phyloP scores from a whole-genome alignment of 441 rosid species.

The Populus trichocarpa region DNA sequence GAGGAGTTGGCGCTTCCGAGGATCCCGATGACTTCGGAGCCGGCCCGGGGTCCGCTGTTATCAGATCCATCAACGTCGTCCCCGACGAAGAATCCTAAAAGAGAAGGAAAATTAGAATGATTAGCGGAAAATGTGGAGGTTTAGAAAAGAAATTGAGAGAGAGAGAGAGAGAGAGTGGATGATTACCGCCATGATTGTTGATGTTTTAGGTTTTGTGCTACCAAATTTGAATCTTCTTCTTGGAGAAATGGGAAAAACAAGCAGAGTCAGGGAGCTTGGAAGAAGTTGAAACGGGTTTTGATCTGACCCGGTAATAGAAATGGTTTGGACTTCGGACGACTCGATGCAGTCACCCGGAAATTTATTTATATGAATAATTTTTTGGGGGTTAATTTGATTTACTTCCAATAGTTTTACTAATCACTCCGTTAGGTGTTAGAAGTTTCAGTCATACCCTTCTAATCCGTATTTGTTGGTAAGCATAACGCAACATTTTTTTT shows the following conservation, averaged over 20 bases:
- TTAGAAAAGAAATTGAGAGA: neutral
- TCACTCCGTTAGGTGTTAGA: neutral
- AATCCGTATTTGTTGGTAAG: too few species aligned
- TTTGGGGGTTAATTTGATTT: neutral
- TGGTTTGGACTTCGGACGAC: neutral
- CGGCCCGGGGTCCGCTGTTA: conserved; percentile 78
- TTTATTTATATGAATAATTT: too few species aligned
- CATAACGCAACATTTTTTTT: too few species aligned
- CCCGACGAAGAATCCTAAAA: conserved; percentile 81
- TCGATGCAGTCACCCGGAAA: neutral
- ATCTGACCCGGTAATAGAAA: neutral
- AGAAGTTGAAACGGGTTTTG: neutral
- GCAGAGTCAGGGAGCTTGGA: neutral
- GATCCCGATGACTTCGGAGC: conserved; percentile 38
- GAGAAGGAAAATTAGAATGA: neutral
- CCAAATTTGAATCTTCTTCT: neutral
- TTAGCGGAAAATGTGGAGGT: neutral
- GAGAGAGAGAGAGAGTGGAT: neutral
- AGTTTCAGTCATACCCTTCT: neutral
- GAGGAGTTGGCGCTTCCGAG: conserved; percentile 28
- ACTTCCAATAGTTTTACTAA: neutral
- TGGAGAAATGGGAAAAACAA: neutral
- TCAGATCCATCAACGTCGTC: conserved; percentile 96
- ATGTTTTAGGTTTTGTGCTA: neutral
- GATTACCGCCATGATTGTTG: neutral